Percentiles rank a stretch among this genome's conserved stretches.
These are phyloP conservation scores for Fusarium sp. DNA, from an alignment of 2,329 filamentous ascomycete species.

Conservation along the genomic window DNA sequence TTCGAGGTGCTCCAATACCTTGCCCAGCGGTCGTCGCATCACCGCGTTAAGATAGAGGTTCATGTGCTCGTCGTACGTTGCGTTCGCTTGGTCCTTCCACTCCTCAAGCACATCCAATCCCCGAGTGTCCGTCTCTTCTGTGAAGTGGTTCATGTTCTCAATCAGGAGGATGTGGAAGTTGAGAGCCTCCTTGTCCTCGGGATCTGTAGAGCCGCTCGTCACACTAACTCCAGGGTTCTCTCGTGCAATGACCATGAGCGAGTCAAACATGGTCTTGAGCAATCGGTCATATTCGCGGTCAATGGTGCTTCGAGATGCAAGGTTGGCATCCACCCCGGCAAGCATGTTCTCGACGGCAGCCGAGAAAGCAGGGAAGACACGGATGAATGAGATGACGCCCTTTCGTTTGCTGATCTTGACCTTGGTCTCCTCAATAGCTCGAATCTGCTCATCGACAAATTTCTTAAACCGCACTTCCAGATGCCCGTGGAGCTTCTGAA, in stretches of 20 bases:
- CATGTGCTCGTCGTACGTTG: slow-evolving; percentile 89
- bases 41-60: slow-evolving; percentile 87
- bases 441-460: slow-evolving; percentile 94
- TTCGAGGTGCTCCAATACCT: slow-evolving; percentile 90
- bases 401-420: slow-evolving; percentile 99
- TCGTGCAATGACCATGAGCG: slow-evolving; percentile 90
- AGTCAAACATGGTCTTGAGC: slow-evolving; percentile 96
- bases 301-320: slow-evolving; percentile 78
- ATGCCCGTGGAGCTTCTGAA: slow-evolving; percentile 82
- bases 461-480: slow-evolving; percentile 82
- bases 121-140: slow-evolving; percentile 86
- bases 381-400: slow-evolving; percentile 94
- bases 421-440: slow-evolving; percentile 96
- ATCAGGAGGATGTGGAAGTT: slow-evolving; percentile 98
- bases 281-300: slow-evolving; percentile 90
- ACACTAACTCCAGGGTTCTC: slow-evolving; percentile 68
- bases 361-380: slow-evolving; percentile 90
- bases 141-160: slow-evolving; percentile 98
- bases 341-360: slow-evolving; percentile 87
- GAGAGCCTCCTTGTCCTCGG: slow-evolving; percentile 93
- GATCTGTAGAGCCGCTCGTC: slow-evolving; percentile 59
- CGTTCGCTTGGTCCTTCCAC: slow-evolving; percentile 81
- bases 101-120: slow-evolving; percentile 80
- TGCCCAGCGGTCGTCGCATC: slow-evolving; percentile 88
- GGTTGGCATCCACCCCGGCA: slow-evolving; percentile 63